phyloP scores from a whole-genome alignment of 768 basidiomycete species.

The Auricularia sp. region DNA sequence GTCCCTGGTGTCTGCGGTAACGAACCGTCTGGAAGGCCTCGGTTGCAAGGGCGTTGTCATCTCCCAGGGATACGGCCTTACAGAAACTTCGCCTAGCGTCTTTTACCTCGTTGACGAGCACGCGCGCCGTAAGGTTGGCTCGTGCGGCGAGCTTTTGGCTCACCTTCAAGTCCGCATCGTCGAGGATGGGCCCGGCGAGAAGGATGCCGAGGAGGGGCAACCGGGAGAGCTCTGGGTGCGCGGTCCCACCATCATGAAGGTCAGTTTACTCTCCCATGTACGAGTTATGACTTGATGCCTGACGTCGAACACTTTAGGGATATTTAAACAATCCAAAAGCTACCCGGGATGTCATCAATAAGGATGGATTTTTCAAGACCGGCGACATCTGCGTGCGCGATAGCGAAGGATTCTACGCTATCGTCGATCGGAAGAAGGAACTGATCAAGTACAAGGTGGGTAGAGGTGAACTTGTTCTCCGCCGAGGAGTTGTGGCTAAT shows the following conservation, averaged over 20 bases:
- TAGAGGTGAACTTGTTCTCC: no score
- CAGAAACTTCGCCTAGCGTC: constrained; percentile 71
- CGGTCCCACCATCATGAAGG: constrained; percentile 75
- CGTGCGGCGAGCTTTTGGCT: constrained; percentile 53
- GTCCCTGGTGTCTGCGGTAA: constrained; percentile 44
- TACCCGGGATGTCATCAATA: constrained; percentile 57
- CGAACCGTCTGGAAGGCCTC: constrained; percentile 24
- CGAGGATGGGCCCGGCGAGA: constrained; percentile 38
- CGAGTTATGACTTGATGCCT: no score
- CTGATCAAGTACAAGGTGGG: constrained; percentile 62
- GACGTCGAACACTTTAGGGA: constrained; percentile 28
- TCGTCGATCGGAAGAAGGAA: constrained; percentile 52
- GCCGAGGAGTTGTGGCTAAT: neutral
- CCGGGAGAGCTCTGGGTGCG: constrained; percentile 76
- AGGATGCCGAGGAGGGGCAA: constrained; percentile 42
- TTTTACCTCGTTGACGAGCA: constrained; percentile 41
- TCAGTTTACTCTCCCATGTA: constrained; percentile 11
- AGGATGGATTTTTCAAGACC: constrained; percentile 79
- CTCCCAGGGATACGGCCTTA: constrained; percentile 58
- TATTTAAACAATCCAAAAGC: constrained; percentile 66
- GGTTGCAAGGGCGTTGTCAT: constrained; percentile 4
- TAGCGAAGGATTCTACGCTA: constrained; percentile 58
- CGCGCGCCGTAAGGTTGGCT: constrained; percentile 43
- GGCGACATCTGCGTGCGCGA: constrained; percentile 70
- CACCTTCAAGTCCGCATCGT: constrained; percentile 70